These are phyloP conservation scores for Gamarada debralockiae DNA, from an alignment of 495 filamentous ascomycete genomes.

Conservation along the genomic window DNA sequence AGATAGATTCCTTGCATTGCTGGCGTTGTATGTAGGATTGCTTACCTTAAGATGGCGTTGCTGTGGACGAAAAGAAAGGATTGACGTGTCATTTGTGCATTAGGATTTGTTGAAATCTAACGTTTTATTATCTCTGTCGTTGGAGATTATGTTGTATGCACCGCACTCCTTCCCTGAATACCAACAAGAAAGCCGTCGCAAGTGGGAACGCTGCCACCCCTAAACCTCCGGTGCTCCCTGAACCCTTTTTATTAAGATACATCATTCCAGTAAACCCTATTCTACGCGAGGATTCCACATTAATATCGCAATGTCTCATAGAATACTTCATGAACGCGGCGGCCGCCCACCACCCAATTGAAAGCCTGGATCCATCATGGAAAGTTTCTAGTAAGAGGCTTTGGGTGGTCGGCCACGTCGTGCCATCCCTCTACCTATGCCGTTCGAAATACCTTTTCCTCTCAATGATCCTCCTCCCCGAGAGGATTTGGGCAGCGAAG, in stretches of 20 bases:
- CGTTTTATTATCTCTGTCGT: background rate
- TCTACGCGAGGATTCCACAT: too few relatives aligned
- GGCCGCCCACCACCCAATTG: too few relatives aligned
- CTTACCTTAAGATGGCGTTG: background rate
- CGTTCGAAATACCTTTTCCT: background rate
- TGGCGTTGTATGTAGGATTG: constrained; percentile 9
- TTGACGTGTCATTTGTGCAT: background rate
- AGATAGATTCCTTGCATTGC: constrained; percentile 21
- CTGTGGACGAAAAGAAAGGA: background rate
- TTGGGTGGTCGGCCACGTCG: constrained; percentile 6
- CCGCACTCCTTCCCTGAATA: too few relatives aligned
- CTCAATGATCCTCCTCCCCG: constrained; percentile 4
- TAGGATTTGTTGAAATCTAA: background rate
- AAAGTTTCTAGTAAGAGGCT: too few relatives aligned
- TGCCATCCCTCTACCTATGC: background rate
- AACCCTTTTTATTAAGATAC: too few relatives aligned
- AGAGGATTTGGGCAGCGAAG: background rate
- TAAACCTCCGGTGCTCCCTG: too few relatives aligned
- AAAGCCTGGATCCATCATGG: too few relatives aligned
- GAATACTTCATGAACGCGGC: too few relatives aligned
- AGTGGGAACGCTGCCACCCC: too few relatives aligned
- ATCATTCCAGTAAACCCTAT: too few relatives aligned
- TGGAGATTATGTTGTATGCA: background rate
- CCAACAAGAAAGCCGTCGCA: too few relatives aligned
- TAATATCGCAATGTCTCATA: too few relatives aligned